Percentiles rank a stretch among this genome's conserved stretches.
Evolutionary conservation across 495 filamentous ascomycete genomes (phyloP).

Genomic region (Pseudoneurospora amorphoporcata): DNA sequence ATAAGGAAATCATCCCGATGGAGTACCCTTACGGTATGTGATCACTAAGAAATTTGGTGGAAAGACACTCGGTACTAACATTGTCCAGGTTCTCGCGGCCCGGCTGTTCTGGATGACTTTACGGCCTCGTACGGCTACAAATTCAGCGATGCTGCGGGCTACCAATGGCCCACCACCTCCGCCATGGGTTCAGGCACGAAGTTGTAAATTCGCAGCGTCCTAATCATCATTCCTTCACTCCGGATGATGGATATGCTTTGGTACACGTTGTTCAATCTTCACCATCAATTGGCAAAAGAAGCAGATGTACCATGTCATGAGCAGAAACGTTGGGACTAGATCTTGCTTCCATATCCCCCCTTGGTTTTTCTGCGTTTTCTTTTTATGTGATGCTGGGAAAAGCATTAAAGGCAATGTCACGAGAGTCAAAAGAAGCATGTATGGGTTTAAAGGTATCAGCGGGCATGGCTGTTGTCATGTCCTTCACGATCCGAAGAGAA

Average conservation of each 20-base stretch:
- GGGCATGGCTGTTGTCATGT: neutral
- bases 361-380: neutral
- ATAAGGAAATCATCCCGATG: slow-evolving; percentile 99
- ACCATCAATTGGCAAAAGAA: slow-evolving; percentile 4
- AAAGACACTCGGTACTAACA: slow-evolving; percentile 5
- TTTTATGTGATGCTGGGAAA: neutral
- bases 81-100: slow-evolving; percentile 78
- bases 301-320: neutral
- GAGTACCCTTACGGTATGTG: slow-evolving; percentile 98
- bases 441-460: neutral
- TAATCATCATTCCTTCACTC: slow-evolving; percentile 4
- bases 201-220: slow-evolving; percentile 42
- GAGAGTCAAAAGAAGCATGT: neutral
- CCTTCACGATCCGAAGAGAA: neutral
- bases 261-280: slow-evolving; percentile 13
- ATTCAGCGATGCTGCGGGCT: slow-evolving; percentile 93
- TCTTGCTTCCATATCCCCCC: neutral
- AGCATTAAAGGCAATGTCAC: neutral
- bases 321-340: neutral
- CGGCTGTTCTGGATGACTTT: slow-evolving; percentile 95
- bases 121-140: slow-evolving; percentile 97
- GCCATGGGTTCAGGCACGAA: slow-evolving; percentile 50
- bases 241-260: neutral
- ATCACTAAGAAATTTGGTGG: neutral
- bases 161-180: slow-evolving; percentile 79